Percentiles rank a stretch among this genome's conserved stretches.
phyloP scores from a whole-genome alignment of 2,329 filamentous ascomycete genomes.

The Nemania sp. region DNA sequence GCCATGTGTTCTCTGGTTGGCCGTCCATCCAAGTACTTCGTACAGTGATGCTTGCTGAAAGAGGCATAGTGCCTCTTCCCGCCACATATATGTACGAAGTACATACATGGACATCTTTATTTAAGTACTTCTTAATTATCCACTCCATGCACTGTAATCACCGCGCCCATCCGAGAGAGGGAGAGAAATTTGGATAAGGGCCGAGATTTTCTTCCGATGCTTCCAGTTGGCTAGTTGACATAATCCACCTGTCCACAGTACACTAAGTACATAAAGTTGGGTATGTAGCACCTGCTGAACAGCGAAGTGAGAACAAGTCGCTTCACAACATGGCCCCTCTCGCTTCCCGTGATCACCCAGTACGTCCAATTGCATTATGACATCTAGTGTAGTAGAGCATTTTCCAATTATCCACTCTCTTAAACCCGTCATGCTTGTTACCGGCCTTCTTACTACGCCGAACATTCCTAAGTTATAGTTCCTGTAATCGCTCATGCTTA shows the following conservation, averaged over 20 bases:
- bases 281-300: neutral
- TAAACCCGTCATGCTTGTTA: neutral
- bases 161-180: constrained; percentile 7
- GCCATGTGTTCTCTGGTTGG: neutral
- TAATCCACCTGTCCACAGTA: too few species aligned
- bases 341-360: constrained; percentile 11
- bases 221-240: constrained; percentile 27
- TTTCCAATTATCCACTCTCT: neutral
- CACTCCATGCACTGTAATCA: too few species aligned
- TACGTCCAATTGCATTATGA: constrained; percentile 7
- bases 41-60: neutral
- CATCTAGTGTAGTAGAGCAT: constrained; percentile 10
- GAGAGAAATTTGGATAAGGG: constrained; percentile 23
- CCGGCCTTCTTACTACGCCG: constrained; percentile 6
- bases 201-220: constrained; percentile 17
- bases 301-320: neutral
- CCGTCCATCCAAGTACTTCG: neutral
- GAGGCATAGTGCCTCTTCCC: constrained; percentile 12
- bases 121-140: too few species aligned
- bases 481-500: neutral
- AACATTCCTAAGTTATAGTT: neutral
- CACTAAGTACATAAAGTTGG: too few species aligned
- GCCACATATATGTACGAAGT: too few species aligned
- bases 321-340: neutral
- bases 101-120: too few species aligned